Base-by-base conservation (phyloP, 352 stramenopile genomes). In the Globisporangium spiculum region DNA sequence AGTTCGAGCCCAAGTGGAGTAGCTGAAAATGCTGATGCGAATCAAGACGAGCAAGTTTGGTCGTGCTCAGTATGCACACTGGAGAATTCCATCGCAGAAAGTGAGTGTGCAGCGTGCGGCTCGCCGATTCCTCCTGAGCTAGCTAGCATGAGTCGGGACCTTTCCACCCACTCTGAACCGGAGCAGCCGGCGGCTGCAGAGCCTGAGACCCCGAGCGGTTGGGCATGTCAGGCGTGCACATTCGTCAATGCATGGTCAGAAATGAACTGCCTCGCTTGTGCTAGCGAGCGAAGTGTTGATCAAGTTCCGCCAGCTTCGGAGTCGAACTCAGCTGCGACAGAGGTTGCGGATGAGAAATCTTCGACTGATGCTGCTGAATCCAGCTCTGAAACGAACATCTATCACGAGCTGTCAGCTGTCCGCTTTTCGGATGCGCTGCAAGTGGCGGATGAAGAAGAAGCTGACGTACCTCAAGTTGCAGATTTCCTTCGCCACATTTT, bases 31-130 rank as follows among this genome's bases (percentile, higher is more conserved):
- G 7, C 18, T 24, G 50, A 61, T 9, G 48, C 22, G 20, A 55
- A 22, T 20, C 66, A 67, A 53, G 70, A 71, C 30, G 78, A 77
- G 38, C 67, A 75, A 7, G 74, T 88, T 50, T 93, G 86, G 86
- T 70, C 75, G 0, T 93, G 86, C 54, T 72, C 61, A 24, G 76
- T 90, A 10, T 93, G 86, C 59, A 93, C 86, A 8, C 71, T 91
- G 7, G 86, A 93, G 67, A 93, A 93, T 52, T 67, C 74, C 22
- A 66, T 88, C 36, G 63, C 65, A 6, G 83, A 92, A 50, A 66
- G 73, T 26, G 81, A 89, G 60, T 92, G 83, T 50, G 83, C 76
- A n/a, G 83, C 83, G 4, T 92, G 83, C 24, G 80, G 83, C 1
- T 90, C 81, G 22, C 74, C 80, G 0, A 90, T 91, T 36, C 83